These are phyloP conservation scores for Candida stauntonica DNA, from an alignment of 805 yeast genomes.

Conservation along the genomic window DNA sequence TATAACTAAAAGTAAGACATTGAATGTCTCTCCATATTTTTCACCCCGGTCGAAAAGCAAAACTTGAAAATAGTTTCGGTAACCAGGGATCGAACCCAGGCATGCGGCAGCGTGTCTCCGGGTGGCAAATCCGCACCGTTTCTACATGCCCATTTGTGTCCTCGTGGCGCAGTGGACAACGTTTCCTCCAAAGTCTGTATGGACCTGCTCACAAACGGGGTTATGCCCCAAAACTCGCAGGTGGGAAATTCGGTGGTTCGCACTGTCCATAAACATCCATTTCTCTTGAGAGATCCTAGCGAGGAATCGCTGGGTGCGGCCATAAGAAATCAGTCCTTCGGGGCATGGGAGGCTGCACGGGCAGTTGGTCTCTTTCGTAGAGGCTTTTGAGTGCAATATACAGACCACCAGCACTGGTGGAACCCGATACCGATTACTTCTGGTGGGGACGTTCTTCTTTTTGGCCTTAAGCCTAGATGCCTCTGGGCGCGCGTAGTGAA, in stretches of 20 bases:
- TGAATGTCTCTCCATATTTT: not conserved
- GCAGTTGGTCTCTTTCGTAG: slow-evolving; percentile 41
- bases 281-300: slow-evolving; percentile 52
- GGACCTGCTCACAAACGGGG: slow-evolving; percentile 28
- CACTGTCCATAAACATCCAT: slow-evolving; percentile 36
- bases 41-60: not conserved
- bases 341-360: slow-evolving; percentile 53
- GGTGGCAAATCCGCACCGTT: not conserved
- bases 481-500: not conserved
- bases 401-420: slow-evolving; percentile 36
- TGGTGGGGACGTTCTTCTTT: slow-evolving; percentile 34
- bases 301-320: slow-evolving; percentile 57
- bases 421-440: slow-evolving; percentile 64
- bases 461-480: no score
- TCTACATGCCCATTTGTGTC: slow-evolving; percentile 6
- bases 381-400: slow-evolving; percentile 59
- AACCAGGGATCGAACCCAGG: slow-evolving; percentile 6
- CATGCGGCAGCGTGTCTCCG: not conserved
- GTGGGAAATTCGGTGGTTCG: slow-evolving; percentile 67
- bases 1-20: no score
- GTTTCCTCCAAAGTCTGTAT: slow-evolving; percentile 27
- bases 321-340: slow-evolving; percentile 41
- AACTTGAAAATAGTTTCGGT: not conserved
- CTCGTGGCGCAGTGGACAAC: slow-evolving; percentile 25
- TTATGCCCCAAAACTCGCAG: slow-evolving; percentile 16